Percentiles rank a stretch among this genome's conserved stretches.
These are phyloP conservation scores for Geotrichum carabidarum DNA, from an alignment of 1,139 yeast species.

Conservation along the genomic window DNA sequence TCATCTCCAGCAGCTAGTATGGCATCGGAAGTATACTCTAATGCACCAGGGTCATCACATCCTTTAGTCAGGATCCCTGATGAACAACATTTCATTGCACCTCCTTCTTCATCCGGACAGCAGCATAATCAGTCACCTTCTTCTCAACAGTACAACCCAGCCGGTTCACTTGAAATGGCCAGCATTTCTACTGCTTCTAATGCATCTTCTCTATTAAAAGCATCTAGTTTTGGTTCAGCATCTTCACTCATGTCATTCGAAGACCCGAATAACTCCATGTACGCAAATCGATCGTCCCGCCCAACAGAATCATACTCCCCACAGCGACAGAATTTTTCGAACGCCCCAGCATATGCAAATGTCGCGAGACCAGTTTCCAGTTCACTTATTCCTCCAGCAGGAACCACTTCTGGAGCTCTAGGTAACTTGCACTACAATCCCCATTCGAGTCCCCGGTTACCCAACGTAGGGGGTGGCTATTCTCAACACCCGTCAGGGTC, in stretches of 20 bases:
- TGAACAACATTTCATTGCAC: not conserved
- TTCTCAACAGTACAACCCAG: not conserved
- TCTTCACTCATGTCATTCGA: conserved; percentile 20
- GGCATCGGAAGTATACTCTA: no score
- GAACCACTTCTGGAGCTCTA: conserved; percentile 1
- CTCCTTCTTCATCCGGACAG: not conserved
- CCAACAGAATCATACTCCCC: conserved; percentile 16
- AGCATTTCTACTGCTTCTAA: not conserved
- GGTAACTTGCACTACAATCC: conserved; percentile 13
- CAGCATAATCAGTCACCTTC: not conserved
- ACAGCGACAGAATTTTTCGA: conserved; percentile 8
- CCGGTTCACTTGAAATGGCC: not conserved
- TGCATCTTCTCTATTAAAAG: not conserved
- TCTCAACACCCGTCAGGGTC: not conserved
- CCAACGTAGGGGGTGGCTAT: conserved; percentile 22
- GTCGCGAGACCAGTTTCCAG: not conserved
- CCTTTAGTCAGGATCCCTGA: not conserved
- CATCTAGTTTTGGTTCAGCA: conserved; percentile 16
- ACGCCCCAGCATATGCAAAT: conserved; percentile 1
- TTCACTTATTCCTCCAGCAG: conserved; percentile 4
- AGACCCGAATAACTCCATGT: conserved; percentile 14
- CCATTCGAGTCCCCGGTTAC: conserved; percentile 17
- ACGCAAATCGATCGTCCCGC: conserved; percentile 11
- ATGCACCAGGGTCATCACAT: no score
- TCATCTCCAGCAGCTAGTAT: not conserved